A percentile compares a stretch with the other conserved stretches of the same genome.
phyloP scores from a whole-genome alignment of 768 basidiomycete species.

The Coprinellus aureogranulatus region DNA sequence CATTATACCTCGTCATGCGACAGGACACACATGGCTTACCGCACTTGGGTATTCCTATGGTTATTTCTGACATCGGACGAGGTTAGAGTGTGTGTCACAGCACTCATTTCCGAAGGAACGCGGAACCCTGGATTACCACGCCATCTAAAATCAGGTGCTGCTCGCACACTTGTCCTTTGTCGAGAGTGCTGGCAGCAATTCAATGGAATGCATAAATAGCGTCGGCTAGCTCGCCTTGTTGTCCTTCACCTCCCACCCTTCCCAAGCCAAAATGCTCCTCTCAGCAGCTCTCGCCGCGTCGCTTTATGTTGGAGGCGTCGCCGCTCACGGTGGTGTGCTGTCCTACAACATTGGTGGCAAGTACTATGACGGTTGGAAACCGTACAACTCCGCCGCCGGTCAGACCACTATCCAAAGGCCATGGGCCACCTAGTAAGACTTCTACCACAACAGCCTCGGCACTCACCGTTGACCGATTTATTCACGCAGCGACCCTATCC shows the following conservation, averaged over 20 bases:
- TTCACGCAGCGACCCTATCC: conserved; percentile 38
- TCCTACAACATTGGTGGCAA: conserved; percentile 37
- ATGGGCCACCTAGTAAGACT: conserved; percentile 42
- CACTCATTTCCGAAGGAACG: too few species aligned
- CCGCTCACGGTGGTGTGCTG: conserved; percentile 46
- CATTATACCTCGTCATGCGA: neutral
- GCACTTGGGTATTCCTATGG: neutral
- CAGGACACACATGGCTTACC: neutral
- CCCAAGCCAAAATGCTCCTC: conserved; percentile 22
- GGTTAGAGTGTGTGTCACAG: neutral
- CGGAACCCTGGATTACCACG: neutral
- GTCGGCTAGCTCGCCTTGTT: neutral
- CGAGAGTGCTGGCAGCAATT: neutral
- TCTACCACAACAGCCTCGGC: too few species aligned
- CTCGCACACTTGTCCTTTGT: neutral
- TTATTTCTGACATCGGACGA: neutral
- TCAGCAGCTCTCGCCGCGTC: conserved; percentile 29
- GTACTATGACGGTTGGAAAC: conserved; percentile 40
- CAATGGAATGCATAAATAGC: neutral
- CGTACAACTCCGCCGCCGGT: conserved; percentile 42
- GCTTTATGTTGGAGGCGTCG: conserved; percentile 25
- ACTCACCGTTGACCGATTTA: too few species aligned
- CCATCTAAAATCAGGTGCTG: neutral
- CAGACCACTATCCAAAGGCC: conserved; percentile 43
- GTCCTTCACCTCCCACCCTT: neutral